Evolutionary conservation across 2,329 filamentous ascomycete species (phyloP).

Genomic region (Metarhizium rileyi): DNA sequence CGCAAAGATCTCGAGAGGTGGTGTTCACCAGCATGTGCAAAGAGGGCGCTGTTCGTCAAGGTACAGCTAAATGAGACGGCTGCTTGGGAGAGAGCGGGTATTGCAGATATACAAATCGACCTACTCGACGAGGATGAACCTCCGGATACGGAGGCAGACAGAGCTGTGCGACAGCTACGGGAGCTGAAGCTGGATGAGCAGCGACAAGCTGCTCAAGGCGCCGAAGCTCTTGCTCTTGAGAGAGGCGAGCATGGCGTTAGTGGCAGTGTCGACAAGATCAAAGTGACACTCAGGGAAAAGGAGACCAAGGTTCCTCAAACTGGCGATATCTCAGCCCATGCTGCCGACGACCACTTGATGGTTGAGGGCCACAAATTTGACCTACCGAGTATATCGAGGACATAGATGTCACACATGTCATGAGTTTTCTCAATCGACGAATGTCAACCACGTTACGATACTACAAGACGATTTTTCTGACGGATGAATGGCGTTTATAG

Average conservation of each 20-base stretch:
- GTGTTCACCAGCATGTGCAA: conserved; percentile 74
- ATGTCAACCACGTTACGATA: not conserved
- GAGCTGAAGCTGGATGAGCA: conserved; percentile 36
- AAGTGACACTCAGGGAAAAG: conserved; percentile 44
- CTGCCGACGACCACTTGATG: conserved; percentile 32
- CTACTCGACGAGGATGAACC: conserved; percentile 57
- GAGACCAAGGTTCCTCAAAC: conserved; percentile 17
- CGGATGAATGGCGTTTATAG: not conserved
- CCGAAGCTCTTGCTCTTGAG: conserved; percentile 39
- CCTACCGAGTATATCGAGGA: conserved; percentile 10
- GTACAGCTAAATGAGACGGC: conserved; percentile 81
- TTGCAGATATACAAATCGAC: conserved; percentile 46
- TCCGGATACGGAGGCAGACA: conserved; percentile 31
- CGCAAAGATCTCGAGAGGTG: conserved; percentile 70
- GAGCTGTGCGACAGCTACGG: conserved; percentile 27
- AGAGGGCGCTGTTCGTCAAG: conserved; percentile 73
- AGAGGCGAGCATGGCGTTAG: conserved; percentile 26
- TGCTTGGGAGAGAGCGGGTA: conserved; percentile 68
- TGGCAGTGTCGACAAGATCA: conserved; percentile 24
- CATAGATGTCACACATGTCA: not conserved
- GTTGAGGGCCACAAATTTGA: conserved; percentile 43
- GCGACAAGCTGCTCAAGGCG: conserved; percentile 28
- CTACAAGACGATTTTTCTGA: not conserved
- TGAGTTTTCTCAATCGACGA: not conserved
- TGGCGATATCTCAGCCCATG: conserved; percentile 15